Evolutionary conservation across 208 protist species (phyloP).

Genomic region (Acanthamoeba divionensis): DNA sequence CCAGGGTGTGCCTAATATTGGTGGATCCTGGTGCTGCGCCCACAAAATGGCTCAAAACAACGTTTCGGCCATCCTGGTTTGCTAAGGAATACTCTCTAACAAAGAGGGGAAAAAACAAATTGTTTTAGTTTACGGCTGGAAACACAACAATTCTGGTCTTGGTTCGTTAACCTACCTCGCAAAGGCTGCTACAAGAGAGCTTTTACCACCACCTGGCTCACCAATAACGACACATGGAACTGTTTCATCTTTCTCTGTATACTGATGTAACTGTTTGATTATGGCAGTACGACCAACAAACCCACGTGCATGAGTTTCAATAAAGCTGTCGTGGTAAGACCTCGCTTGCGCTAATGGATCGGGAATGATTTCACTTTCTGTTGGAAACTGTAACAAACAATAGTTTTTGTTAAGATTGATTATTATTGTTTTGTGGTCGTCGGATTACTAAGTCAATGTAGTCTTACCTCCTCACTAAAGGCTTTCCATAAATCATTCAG

Average conservation of each 20-base stretch:
- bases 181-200: conserved; percentile 52
- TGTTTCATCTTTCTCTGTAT: background rate
- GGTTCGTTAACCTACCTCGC: background rate
- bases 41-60: conserved; percentile 57
- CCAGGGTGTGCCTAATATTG: conserved; percentile 54
- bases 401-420: too few species aligned
- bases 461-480: background rate
- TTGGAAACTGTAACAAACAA: background rate
- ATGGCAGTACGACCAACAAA: conserved; percentile 17
- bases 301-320: background rate
- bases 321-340: conserved; percentile 32
- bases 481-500: conserved; percentile 60
- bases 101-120: too few species aligned
- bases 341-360: background rate
- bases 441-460: too few species aligned
- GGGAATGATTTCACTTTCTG: background rate
- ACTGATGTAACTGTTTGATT: background rate
- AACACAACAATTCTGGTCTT: too few species aligned
- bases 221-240: conserved; percentile 39
- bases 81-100: background rate
- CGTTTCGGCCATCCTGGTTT: background rate
- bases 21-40: conserved; percentile 50
- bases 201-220: conserved; percentile 58
- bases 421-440: too few species aligned
- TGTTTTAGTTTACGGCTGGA: too few species aligned